Percentiles rank a stretch among this genome's conserved stretches.
Evolutionary conservation across 2,329 filamentous ascomycete genomes (phyloP).

Genomic region (Tolypocladium cylindrosporum): DNA sequence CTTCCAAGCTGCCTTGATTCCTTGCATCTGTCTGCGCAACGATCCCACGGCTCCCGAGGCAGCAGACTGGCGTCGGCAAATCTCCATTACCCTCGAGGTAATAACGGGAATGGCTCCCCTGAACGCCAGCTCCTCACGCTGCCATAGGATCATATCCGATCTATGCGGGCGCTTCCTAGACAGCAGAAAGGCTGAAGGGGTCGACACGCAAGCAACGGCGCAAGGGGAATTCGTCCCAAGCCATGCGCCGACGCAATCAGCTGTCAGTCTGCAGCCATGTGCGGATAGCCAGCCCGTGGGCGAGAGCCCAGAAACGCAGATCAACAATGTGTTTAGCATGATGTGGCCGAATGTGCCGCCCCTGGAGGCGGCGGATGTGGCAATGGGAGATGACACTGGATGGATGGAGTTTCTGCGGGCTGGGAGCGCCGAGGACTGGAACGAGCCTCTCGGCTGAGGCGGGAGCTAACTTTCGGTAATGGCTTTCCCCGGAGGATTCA

Average conservation of each 20-base stretch:
- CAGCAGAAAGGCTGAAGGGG: constrained; percentile 4
- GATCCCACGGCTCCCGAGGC: constrained; percentile 24
- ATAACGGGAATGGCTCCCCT: constrained; percentile 24
- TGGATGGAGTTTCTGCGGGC: constrained; percentile 25
- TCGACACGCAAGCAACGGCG: neutral
- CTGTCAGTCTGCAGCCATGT: neutral
- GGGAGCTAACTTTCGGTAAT: neutral
- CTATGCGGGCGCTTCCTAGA: constrained; percentile 28
- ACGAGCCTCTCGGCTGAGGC: neutral
- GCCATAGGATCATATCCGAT: constrained; percentile 27
- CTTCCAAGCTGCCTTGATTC: constrained; percentile 38
- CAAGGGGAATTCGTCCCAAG: neutral
- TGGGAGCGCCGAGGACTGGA: constrained; percentile 7
- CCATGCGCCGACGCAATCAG: neutral
- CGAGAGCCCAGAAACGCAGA: constrained; percentile 30
- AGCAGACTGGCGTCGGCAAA: constrained; percentile 29
- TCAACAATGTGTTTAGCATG: constrained; percentile 31
- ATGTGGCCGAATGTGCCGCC: constrained; percentile 34
- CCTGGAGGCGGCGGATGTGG: constrained; percentile 24
- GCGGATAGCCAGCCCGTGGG: constrained; percentile 16
- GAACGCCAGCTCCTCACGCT: constrained; percentile 31
- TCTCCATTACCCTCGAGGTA: constrained; percentile 24
- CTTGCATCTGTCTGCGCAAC: constrained; percentile 35
- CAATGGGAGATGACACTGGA: constrained; percentile 24
- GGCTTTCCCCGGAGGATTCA: neutral